Conservation (phyloP, 331 rosid genomes). For the Dryas integrifolia region DNA sequence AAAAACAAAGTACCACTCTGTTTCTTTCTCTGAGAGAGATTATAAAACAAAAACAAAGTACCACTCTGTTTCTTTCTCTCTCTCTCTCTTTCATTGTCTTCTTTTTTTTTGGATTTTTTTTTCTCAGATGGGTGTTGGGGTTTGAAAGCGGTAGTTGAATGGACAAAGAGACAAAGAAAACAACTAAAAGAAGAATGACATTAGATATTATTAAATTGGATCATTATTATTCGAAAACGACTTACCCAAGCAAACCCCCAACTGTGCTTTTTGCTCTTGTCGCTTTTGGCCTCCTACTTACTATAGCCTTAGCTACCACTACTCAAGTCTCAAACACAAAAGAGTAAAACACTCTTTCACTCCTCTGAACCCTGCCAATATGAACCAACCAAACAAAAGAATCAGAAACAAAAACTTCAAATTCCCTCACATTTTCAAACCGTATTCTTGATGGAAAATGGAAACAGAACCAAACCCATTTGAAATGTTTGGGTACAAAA, state of each 20-base stretch:
- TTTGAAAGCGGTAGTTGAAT: slow-evolving; percentile 40
- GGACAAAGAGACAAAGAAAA: slow-evolving; percentile 33
- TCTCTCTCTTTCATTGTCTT: neutral
- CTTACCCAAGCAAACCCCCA: slow-evolving; percentile 54
- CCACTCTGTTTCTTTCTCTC: neutral
- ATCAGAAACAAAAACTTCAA: neutral
- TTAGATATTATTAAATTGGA: slow-evolving; percentile 23
- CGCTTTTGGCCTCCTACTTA: slow-evolving; percentile 20
- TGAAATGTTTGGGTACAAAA: neutral
- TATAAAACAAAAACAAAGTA: neutral
- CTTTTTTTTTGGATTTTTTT: neutral
- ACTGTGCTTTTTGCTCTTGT: slow-evolving; percentile 37
- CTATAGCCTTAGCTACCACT: neutral
- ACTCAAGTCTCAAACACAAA: neutral
- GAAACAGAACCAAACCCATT: slow-evolving; percentile 4
- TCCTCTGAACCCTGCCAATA: neutral
- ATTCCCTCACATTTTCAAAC: neutral
- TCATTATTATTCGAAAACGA: slow-evolving; percentile 53
- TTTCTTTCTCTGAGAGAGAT: no score
- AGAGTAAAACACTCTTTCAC: neutral
- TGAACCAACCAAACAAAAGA: neutral
- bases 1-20: no score
- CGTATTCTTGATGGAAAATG: neutral
- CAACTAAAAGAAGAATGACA: slow-evolving; percentile 14
- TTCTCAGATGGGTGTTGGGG: slow-evolving; percentile 21